Evolutionary conservation across 164 flowering plant species (phyloP), one percentile per base, ranked within the genome.

Genomic region (Platanus orientalis): DNA sequence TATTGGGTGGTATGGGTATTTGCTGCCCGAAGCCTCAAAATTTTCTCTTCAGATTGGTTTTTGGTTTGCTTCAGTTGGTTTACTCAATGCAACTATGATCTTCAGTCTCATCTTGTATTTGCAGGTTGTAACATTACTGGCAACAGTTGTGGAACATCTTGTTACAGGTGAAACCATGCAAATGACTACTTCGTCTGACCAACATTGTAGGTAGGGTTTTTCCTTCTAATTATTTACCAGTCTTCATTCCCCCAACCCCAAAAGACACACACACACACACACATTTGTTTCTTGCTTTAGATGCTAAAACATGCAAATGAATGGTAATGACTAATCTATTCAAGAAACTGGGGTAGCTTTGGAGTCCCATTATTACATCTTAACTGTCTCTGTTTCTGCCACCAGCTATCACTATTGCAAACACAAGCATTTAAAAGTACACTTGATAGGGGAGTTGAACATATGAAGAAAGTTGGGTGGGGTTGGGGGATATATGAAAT

Each of bases 101-200:
- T n/a, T n/a, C n/a, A n/a, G 6, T 56, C n/a, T 57, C 16, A 13
- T 50, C 19, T 47, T 58, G 48, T 57, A 13, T 72, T 10, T 72
- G 60, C 73, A 94, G 94, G 96, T 91, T 59, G 96, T 94, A 32
- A 65, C 89, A 10, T 80, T 94, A 42, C 29, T 91, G 40, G 89
- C 96, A 42, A 84, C 72, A 64, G 90, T 75, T 58, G 84, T 94
- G n/a, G 88, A 91, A 70, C 93, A 94, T 81, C 92, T 94, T 44
- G 99, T 94, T 69, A 91, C 92, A 0, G 99, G 99, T 45, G 99
- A 94, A 76, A 94, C 97, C 51, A 94, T 94, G 99, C 99, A 94
- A 75, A 94, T 91, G 99, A 84, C 89, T 5, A 70, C 85, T 24
- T 58, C 97, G 49, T 78, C 88, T 70, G 96, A 85, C 24, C 75